Conservation (phyloP, 306 rosid species). For the Prunus armeniaca region DNA sequence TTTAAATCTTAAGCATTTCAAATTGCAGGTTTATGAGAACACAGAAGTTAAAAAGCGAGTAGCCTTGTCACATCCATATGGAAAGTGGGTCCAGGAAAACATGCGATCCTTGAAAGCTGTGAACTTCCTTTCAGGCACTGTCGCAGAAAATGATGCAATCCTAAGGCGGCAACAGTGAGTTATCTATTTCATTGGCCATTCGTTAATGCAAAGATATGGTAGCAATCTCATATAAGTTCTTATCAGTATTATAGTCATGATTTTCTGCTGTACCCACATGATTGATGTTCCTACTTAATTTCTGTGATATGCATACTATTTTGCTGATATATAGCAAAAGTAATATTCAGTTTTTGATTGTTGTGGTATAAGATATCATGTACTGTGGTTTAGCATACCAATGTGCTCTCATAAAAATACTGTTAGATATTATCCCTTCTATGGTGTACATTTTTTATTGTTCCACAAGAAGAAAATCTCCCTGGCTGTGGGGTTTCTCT, state of each 20-base stretch:
- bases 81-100: slow-evolving; percentile 86
- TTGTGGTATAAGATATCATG: neutral
- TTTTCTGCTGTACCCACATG: neutral
- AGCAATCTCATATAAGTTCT: slow-evolving; percentile 1
- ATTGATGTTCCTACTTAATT: neutral
- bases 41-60: slow-evolving; percentile 93
- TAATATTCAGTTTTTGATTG: neutral
- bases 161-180: slow-evolving; percentile 95
- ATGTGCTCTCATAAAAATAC: neutral
- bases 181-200: slow-evolving; percentile 15
- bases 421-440: neutral
- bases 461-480: neutral
- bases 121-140: slow-evolving; percentile 72
- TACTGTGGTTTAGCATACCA: neutral
- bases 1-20: slow-evolving; percentile 27
- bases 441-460: neutral
- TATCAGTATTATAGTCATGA: slow-evolving; percentile 11
- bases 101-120: slow-evolving; percentile 68
- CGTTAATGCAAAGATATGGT: neutral
- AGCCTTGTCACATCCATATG: slow-evolving; percentile 83
- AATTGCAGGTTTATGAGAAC: slow-evolving; percentile 89
- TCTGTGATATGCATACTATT: neutral
- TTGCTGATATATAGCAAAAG: neutral
- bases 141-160: slow-evolving; percentile 72
- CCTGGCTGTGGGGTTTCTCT: neutral